phyloP scores from a whole-genome alignment of 257 asterid genomes.

The Agastache rugosa region DNA sequence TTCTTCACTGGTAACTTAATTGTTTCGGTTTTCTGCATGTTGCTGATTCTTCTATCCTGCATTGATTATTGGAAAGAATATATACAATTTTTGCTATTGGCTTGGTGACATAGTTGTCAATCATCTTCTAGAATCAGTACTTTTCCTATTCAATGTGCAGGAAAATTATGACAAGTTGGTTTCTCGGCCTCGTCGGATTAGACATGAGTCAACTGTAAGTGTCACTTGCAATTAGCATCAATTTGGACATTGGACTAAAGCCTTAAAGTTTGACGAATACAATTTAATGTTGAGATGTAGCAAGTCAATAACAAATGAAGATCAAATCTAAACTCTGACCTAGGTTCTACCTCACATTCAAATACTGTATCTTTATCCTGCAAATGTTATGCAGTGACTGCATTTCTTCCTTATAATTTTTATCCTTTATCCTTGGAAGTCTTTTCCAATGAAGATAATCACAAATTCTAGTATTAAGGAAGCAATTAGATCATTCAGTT shows the following conservation, averaged over 20 bases:
- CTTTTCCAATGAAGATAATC: background rate
- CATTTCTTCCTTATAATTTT: constrained; percentile 4
- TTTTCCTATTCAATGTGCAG: constrained; percentile 50
- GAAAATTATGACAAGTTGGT: constrained; percentile 79
- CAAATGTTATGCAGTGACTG: constrained; percentile 8
- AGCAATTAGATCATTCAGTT: constrained; percentile 4
- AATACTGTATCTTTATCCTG: constrained; percentile 8
- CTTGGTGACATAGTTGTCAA: background rate
- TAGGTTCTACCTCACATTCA: constrained; percentile 1
- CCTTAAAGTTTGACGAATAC: background rate
- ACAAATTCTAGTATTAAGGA: background rate
- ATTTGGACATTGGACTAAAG: constrained; percentile 1
- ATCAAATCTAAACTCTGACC: constrained; percentile 25
- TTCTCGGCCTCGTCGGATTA: constrained; percentile 69
- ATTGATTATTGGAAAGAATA: constrained; percentile 21
- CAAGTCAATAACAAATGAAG: background rate
- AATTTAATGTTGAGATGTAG: background rate
- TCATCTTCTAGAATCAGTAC: constrained; percentile 17
- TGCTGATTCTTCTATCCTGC: background rate
- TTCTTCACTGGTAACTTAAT: constrained; percentile 65
- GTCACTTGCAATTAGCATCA: constrained; percentile 28
- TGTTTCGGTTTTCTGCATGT: background rate
- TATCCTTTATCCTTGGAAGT: constrained; percentile 9
- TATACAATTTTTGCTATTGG: background rate
- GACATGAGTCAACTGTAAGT: constrained; percentile 95